Percentiles rank a stretch among this genome's conserved stretches.
phyloP scores from a whole-genome alignment of 345 rosid genomes.

The Moricandia arvensis region DNA sequence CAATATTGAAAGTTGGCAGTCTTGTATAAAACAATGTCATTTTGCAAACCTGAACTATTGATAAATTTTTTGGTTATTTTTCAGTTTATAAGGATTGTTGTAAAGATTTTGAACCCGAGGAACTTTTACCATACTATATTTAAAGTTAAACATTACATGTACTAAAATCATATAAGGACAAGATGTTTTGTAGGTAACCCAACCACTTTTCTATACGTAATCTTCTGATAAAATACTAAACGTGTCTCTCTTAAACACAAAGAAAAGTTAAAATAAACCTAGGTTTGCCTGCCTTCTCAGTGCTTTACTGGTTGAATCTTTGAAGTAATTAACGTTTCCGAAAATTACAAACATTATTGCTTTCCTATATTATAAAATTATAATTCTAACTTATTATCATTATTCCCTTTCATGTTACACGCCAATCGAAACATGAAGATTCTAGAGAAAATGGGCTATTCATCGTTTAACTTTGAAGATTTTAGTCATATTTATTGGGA shows the following conservation, averaged over 20 bases:
- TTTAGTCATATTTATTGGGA: too few relatives aligned
- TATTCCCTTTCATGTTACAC: neutral
- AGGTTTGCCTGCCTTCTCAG: neutral
- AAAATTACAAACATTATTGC: conserved; percentile 9
- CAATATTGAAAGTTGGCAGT: neutral
- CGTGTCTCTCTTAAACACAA: neutral
- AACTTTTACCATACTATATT: neutral
- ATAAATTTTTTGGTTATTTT: neutral
- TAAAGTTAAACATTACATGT: neutral
- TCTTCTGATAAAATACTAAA: neutral
- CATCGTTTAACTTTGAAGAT: neutral
- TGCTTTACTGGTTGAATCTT: conserved; percentile 1
- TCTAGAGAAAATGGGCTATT: neutral
- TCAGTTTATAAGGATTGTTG: too few relatives aligned
- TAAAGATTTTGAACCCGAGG: too few relatives aligned
- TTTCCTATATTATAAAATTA: neutral
- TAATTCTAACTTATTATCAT: neutral
- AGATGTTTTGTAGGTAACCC: conserved; percentile 3
- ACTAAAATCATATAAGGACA: neutral
- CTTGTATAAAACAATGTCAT: neutral
- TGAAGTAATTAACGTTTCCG: conserved; percentile 5
- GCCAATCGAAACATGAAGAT: neutral
- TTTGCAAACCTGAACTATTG: neutral
- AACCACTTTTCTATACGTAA: neutral
- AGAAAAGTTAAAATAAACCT: neutral